Evolutionary conservation across 495 filamentous ascomycete species (phyloP).

Genomic region (Podospora appendiculata): DNA sequence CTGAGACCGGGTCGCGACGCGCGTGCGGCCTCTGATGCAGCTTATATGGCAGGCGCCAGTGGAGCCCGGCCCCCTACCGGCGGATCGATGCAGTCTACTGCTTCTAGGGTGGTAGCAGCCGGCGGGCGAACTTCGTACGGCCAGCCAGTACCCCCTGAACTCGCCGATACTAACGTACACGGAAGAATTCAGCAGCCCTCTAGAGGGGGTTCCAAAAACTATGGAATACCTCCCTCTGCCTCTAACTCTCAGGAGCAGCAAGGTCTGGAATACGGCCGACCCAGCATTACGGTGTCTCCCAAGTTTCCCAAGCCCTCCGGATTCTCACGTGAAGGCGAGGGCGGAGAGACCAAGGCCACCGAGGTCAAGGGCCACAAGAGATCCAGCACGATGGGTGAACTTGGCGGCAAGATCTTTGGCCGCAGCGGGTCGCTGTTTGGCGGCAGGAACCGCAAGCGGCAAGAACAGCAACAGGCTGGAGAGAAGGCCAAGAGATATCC

Average conservation of each 20-base stretch:
- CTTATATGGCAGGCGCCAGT: slow-evolving; percentile 33
- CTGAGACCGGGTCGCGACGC: slow-evolving; percentile 46
- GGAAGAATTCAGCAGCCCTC: slow-evolving; percentile 88
- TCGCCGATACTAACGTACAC: slow-evolving; percentile 85
- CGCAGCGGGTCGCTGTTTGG: slow-evolving; percentile 74
- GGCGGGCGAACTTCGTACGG: slow-evolving; percentile 82
- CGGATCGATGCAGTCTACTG: slow-evolving; percentile 66
- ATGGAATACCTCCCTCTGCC: slow-evolving; percentile 55
- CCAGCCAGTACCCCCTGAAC: slow-evolving; percentile 77
- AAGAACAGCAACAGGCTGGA: slow-evolving; percentile 28
- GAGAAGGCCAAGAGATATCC: slow-evolving; percentile 58
- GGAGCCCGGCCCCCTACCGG: slow-evolving; percentile 68
- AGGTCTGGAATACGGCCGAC: slow-evolving; percentile 46
- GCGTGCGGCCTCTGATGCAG: slow-evolving; percentile 41
- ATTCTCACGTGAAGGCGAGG: slow-evolving; percentile 19
- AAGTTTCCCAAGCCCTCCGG: slow-evolving; percentile 45
- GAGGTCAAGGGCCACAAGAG: slow-evolving; percentile 71
- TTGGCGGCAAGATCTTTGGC: slow-evolving; percentile 70
- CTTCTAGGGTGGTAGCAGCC: slow-evolving; percentile 45
- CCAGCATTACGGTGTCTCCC: slow-evolving; percentile 48
- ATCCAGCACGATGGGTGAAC: slow-evolving; percentile 80
- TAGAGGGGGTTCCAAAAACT: slow-evolving; percentile 56
- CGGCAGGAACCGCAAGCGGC: slow-evolving; percentile 40
- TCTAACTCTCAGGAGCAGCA: slow-evolving; percentile 54
- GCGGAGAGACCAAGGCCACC: background rate